Evolutionary conservation across 2,329 filamentous ascomycete genomes (phyloP), one percentile per base, ranked within the genome.

Genomic region (Akanthomyces dipterigenus): DNA sequence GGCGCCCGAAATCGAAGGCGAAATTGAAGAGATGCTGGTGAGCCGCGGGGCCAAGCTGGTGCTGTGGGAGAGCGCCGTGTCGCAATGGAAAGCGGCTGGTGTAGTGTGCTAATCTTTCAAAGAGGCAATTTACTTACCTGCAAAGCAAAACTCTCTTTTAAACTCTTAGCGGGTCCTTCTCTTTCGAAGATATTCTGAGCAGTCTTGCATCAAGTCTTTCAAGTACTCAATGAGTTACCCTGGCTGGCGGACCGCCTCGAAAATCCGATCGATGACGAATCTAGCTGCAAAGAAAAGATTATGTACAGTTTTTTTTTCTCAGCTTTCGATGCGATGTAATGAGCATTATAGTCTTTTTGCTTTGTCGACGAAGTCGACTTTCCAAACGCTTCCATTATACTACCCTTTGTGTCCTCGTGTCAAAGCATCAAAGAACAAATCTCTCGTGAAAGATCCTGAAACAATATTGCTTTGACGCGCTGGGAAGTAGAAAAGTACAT

Each of bases 21-120:
- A 71, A n/a, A 67, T 72, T 18, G 71, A 73, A 48, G 64, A 64
- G 9, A 60, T 65, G 26, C 50, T 73, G 31, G 28, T 22, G 34
- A 57, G 28, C 12, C 64, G 51, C 4, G 70, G 71, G 4, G 70
- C 64, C 0, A 64, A 61, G 54, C 46, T 69, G 11, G 59, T 69
- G 26, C 36, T 56, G 0, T 72, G 69, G 69, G 63, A 70, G 40
- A 65, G 65, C 4, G 62, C 61, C 1, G 36, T 64, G 50, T 34
- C 22, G 14, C 14, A 36, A 18, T 64, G 63, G 63, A 36, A 62
- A 43, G 31, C 45, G 1, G 48, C 46, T 1, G 62, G 62, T 26
- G 51, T 56, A 18, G 53, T 63, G 22, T 60, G 51, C 42, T 61
- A 24, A 51, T 28, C 1, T 20, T 14, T 38, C 18, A 5, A 3